phyloP scores from a whole-genome alignment of 2,329 filamentous ascomycete genomes.

The Diplodia mutila region DNA sequence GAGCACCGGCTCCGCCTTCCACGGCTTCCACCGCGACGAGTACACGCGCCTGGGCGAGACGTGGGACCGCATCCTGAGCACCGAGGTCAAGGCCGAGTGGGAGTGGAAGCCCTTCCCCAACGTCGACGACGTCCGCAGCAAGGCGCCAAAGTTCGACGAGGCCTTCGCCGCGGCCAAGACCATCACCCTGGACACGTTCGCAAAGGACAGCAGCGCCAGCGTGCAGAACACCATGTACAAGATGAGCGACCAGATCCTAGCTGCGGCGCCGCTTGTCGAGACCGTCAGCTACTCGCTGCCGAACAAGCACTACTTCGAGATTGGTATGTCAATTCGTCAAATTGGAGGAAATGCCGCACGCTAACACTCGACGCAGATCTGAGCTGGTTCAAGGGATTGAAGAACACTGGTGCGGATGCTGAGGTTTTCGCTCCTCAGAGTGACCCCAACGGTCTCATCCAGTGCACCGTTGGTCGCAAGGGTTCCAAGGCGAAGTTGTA shows the following conservation, averaged over 20 bases:
- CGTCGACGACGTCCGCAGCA: constrained; percentile 68
- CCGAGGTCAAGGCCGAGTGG: constrained; percentile 87
- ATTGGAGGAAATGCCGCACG: constrained; percentile 26
- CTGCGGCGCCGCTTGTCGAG: constrained; percentile 70
- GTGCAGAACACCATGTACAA: constrained; percentile 99
- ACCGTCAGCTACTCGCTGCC: constrained; percentile 82
- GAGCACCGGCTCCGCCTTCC: constrained; percentile 94
- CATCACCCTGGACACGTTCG: constrained; percentile 91
- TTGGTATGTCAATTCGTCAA: constrained; percentile 63
- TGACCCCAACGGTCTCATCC: constrained; percentile 92
- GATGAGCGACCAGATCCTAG: constrained; percentile 88
- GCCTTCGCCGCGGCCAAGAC: constrained; percentile 77
- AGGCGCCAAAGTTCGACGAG: constrained; percentile 71
- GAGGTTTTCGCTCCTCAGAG: constrained; percentile 95
- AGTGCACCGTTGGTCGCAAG: constrained; percentile 79
- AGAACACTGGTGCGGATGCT: constrained; percentile 94
- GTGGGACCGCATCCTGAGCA: constrained; percentile 94
- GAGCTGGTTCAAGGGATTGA: constrained; percentile 92
- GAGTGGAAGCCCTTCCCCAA: constrained; percentile 74
- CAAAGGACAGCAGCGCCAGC: constrained; percentile 85
- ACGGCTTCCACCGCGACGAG: constrained; percentile 90
- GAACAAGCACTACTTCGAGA: constrained; percentile 99
- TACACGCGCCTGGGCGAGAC: constrained; percentile 89
- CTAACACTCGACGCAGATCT: constrained; percentile 63
- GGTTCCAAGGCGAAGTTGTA: constrained; percentile 50